A percentile compares a stretch with the other conserved stretches of the same genome.
phyloP scores from a whole-genome alignment of 2,329 filamentous ascomycete genomes.

The Paraphaeosphaeria sporulosa region DNA sequence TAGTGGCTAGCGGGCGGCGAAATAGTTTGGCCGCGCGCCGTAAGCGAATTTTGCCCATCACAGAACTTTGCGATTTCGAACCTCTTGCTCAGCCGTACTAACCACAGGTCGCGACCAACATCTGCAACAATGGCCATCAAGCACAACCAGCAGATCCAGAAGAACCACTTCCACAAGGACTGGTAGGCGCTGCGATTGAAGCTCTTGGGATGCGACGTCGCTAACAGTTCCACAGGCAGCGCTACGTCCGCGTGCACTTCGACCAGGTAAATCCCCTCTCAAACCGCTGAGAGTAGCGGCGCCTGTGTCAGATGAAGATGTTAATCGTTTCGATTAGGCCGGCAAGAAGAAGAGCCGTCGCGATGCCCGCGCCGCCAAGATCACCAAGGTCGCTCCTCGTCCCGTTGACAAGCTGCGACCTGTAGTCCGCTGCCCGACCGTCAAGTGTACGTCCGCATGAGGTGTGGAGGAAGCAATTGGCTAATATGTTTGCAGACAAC shows the following conservation, averaged over 20 bases:
- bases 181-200: constrained; percentile 51
- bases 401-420: constrained; percentile 97
- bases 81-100: constrained; percentile 33
- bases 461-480: constrained; percentile 2
- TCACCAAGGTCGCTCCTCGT: constrained; percentile 91
- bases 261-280: constrained; percentile 86
- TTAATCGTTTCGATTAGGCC: constrained; percentile 67
- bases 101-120: constrained; percentile 40
- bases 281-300: constrained; percentile 59
- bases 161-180: constrained; percentile 78
- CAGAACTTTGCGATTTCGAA: constrained; percentile 17
- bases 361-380: constrained; percentile 91
- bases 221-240: constrained; percentile 65
- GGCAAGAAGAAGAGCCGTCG: constrained; percentile 95
- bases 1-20: no score
- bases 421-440: constrained; percentile 91
- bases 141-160: constrained; percentile 98
- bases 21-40: constrained; percentile 2
- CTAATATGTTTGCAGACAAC: constrained; percentile 69
- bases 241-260: constrained; percentile 98
- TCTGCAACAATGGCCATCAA: constrained; percentile 78
- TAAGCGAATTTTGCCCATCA: constrained; percentile 24
- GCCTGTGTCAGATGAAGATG: constrained; percentile 52
- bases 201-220: background rate
- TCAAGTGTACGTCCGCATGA: constrained; percentile 69